A percentile compares a stretch with the other conserved stretches of the same genome.
These are phyloP conservation scores for Psilocybe azurescens DNA, from an alignment of 768 basidiomycete genomes.

Conservation along the genomic window DNA sequence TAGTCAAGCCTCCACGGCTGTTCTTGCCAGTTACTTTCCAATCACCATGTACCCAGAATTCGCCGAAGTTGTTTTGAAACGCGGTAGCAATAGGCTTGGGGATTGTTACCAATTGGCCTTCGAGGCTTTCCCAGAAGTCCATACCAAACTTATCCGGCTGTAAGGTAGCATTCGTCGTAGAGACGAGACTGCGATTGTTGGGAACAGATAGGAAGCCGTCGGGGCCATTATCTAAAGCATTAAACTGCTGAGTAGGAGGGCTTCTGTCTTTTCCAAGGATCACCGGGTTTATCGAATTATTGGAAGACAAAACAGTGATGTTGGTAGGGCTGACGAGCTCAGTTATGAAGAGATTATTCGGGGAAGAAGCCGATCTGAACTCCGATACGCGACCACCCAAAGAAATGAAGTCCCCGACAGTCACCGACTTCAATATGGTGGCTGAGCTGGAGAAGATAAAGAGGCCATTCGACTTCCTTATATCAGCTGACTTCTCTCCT, in stretches of 20 bases:
- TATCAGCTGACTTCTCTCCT: constrained; percentile 47
- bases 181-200: constrained; percentile 53
- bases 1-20: constrained; percentile 56
- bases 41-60: constrained; percentile 63
- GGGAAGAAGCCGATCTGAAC: constrained; percentile 47
- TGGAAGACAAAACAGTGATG: constrained; percentile 48
- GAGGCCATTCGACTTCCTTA: constrained; percentile 56
- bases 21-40: constrained; percentile 64
- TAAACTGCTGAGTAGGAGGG: constrained; percentile 55
- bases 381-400: constrained; percentile 52
- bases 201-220: constrained; percentile 64
- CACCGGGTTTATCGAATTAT: constrained; percentile 51
- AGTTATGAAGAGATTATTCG: constrained; percentile 54
- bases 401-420: constrained; percentile 53
- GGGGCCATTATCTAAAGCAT: constrained; percentile 52
- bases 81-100: constrained; percentile 49
- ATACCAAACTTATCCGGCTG: constrained; percentile 58
- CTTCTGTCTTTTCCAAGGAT: constrained; percentile 57
- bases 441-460: constrained; percentile 50
- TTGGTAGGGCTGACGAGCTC: constrained; percentile 52
- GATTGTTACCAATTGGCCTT: constrained; percentile 61
- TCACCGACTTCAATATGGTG: constrained; percentile 40
- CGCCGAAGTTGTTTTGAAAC: constrained; percentile 58
- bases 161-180: constrained; percentile 49
- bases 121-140: constrained; percentile 70